Percentiles rank a stretch among this genome's conserved stretches.
These are phyloP conservation scores for Podospora australis DNA, from an alignment of 495 filamentous ascomycete species.

Conservation along the genomic window DNA sequence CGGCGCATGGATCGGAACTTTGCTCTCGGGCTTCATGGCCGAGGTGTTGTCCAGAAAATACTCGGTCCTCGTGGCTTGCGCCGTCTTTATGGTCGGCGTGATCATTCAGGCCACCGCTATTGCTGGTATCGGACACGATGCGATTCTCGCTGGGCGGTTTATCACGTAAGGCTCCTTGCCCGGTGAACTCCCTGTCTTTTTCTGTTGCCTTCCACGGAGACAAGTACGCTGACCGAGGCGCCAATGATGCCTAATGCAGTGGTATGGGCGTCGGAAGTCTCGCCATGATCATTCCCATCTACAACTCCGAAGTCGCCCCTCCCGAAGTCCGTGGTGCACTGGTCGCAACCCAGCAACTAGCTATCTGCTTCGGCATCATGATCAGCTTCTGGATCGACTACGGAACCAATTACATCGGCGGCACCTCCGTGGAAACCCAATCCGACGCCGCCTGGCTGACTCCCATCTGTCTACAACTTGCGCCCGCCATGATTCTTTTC, in stretches of 20 bases:
- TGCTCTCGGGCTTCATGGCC: slow-evolving; percentile 69
- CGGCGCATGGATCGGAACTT: slow-evolving; percentile 73
- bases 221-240: neutral
- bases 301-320: slow-evolving; percentile 63
- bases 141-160: slow-evolving; percentile 69
- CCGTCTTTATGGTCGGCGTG: slow-evolving; percentile 74
- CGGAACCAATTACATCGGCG: slow-evolving; percentile 72
- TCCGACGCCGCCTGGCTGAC: slow-evolving; percentile 64
- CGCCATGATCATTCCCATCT: slow-evolving; percentile 60
- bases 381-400: slow-evolving; percentile 82
- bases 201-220: neutral
- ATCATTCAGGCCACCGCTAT: slow-evolving; percentile 63
- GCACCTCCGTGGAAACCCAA: slow-evolving; percentile 52
- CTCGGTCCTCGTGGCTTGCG: slow-evolving; percentile 62
- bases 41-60: slow-evolving; percentile 70
- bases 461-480: slow-evolving; percentile 56
- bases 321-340: slow-evolving; percentile 60
- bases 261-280: slow-evolving; percentile 68
- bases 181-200: slow-evolving; percentile 2
- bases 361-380: slow-evolving; percentile 79
- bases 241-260: slow-evolving; percentile 15
- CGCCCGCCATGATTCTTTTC: slow-evolving; percentile 54
- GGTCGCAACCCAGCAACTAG: slow-evolving; percentile 72
- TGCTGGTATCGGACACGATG: slow-evolving; percentile 39
- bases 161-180: slow-evolving; percentile 60